These are phyloP conservation scores for Comarum palustre DNA, from an alignment of 306 rosid species.

Conservation along the genomic window DNA sequence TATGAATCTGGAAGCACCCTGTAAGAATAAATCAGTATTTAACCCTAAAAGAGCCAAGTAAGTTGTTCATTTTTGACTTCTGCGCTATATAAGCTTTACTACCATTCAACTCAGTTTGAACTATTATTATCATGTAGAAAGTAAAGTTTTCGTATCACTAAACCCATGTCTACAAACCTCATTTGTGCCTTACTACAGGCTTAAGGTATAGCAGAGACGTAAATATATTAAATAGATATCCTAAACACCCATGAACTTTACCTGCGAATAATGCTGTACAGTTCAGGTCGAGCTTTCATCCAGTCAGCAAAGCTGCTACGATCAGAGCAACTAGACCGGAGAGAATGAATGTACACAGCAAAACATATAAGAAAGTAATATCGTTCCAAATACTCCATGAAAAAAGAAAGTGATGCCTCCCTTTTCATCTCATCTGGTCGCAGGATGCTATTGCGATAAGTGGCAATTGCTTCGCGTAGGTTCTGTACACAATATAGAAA, in stretches of 20 bases:
- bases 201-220: neutral
- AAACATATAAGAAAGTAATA: slow-evolving; percentile 95
- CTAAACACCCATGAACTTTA: slow-evolving; percentile 18
- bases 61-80: neutral
- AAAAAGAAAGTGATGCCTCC: slow-evolving; percentile 79
- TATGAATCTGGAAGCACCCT: neutral
- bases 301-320: slow-evolving; percentile 66
- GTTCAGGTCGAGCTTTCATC: slow-evolving; percentile 92
- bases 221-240: neutral
- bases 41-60: slow-evolving; percentile 3
- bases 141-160: neutral
- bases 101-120: neutral
- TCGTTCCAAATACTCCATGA: slow-evolving; percentile 89
- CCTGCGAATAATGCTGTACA: slow-evolving; percentile 91
- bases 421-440: slow-evolving; percentile 94
- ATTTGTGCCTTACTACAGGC: neutral
- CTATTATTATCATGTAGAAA: neutral
- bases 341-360: slow-evolving; percentile 81
- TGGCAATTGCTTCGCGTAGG: slow-evolving; percentile 86
- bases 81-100: neutral
- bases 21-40: neutral
- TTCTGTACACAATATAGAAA: slow-evolving; percentile 48
- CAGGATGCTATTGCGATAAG: slow-evolving; percentile 77
- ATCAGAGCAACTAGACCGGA: slow-evolving; percentile 46
- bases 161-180: neutral